These are phyloP conservation scores for Solanum sparsipilum DNA, from an alignment of 257 asterid genomes.

Conservation along the genomic window DNA sequence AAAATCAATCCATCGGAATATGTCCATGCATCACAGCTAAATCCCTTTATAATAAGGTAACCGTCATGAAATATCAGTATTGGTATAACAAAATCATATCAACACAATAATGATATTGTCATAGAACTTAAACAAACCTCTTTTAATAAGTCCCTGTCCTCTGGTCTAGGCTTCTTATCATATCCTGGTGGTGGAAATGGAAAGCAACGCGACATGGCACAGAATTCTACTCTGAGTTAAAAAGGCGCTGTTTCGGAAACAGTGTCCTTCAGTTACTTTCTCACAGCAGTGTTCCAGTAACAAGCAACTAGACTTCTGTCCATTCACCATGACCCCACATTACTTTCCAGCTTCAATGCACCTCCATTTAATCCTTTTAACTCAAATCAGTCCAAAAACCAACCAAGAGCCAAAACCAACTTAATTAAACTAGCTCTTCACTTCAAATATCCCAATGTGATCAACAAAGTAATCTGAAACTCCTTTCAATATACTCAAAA, in stretches of 20 bases:
- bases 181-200: conserved; percentile 98
- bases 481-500: neutral
- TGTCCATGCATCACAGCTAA: neutral
- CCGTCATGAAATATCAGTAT: conserved; percentile 4
- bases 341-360: conserved; percentile 35
- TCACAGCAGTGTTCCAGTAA: conserved; percentile 31
- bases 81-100: conserved; percentile 6
- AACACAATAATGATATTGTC: neutral
- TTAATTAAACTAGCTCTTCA: neutral
- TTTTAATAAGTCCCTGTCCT: conserved; percentile 43
- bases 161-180: conserved; percentile 54
- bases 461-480: neutral
- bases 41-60: conserved; percentile 6
- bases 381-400: conserved; percentile 1
- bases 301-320: conserved; percentile 36
- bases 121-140: conserved; percentile 43
- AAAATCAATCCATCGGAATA: neutral
- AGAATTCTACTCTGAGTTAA: conserved; percentile 20
- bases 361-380: conserved; percentile 19
- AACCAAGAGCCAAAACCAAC: neutral
- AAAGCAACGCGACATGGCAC: conserved; percentile 97
- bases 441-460: neutral
- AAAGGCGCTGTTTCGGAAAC: conserved; percentile 16
- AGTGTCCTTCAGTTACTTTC: conserved; percentile 28
- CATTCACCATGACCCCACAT: conserved; percentile 74